Evolutionary conservation across 208 protist species (phyloP).

Genomic region (Leishmania turanica): DNA sequence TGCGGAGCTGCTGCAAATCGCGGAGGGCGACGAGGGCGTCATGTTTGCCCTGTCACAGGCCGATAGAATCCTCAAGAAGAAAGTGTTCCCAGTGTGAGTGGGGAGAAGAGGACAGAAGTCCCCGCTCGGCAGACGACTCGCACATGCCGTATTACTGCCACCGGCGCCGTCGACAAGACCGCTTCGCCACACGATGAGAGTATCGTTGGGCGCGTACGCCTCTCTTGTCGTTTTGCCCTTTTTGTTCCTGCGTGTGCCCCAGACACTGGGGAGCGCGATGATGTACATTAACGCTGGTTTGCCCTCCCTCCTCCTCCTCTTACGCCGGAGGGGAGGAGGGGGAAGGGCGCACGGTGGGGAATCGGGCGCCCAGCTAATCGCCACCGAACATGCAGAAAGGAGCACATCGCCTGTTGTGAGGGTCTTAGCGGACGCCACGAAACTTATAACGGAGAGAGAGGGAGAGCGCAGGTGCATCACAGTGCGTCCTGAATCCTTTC

Average conservation of each 20-base stretch:
- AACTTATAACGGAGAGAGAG: neutral
- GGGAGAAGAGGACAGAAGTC: neutral
- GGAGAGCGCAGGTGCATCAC: neutral
- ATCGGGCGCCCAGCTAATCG: too few species aligned
- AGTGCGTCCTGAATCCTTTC: too few species aligned
- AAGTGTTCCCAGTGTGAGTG: neutral
- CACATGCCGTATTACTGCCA: neutral
- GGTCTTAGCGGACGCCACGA: neutral
- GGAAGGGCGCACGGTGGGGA: neutral
- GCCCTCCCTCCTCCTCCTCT: neutral
- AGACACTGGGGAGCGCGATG: neutral
- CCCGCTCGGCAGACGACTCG: neutral
- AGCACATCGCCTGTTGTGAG: neutral
- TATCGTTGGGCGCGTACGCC: neutral
- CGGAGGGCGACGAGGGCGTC: conserved; percentile 42
- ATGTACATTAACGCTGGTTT: neutral
- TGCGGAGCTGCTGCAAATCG: conserved; percentile 36
- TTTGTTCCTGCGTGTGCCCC: neutral
- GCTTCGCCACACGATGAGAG: neutral
- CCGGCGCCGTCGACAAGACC: neutral
- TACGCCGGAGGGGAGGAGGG: neutral
- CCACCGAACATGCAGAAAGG: neutral
- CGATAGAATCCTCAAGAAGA: conserved; percentile 35
- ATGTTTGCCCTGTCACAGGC: conserved; percentile 24
- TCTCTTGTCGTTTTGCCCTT: neutral